A percentile compares a stretch with the other conserved stretches of the same genome.
These are phyloP conservation scores for Euphrasia arctica DNA, from an alignment of 305 asterid species.

Conservation along the genomic window DNA sequence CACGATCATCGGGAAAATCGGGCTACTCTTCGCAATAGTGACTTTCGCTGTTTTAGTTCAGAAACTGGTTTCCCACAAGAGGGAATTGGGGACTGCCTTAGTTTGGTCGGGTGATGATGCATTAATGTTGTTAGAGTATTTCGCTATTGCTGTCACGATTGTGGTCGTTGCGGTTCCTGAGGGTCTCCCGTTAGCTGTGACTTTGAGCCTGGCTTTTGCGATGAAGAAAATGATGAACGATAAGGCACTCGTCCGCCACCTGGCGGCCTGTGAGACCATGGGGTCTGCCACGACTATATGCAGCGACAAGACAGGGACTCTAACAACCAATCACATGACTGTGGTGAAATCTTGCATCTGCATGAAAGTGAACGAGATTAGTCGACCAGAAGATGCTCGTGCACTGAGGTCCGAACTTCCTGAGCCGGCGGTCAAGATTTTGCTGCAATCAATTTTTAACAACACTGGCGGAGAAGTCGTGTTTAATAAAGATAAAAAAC, in stretches of 20 bases:
- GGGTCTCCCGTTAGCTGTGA: constrained; percentile 83
- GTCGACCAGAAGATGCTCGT: not conserved
- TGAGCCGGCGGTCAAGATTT: constrained; percentile 34
- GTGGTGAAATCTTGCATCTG: constrained; percentile 79
- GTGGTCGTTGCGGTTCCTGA: constrained; percentile 93
- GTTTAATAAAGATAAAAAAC: constrained; percentile 45
- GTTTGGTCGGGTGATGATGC: constrained; percentile 78
- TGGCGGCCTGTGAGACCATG: constrained; percentile 93
- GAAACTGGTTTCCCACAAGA: constrained; percentile 50
- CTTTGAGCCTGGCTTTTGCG: constrained; percentile 80
- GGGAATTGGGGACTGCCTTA: constrained; percentile 40
- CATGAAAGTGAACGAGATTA: constrained; percentile 50
- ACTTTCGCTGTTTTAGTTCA: constrained; percentile 75
- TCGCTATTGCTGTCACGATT: constrained; percentile 80
- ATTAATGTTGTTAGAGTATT: constrained; percentile 62
- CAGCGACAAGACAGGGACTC: constrained; percentile 80
- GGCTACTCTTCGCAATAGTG: constrained; percentile 68
- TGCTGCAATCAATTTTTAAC: constrained; percentile 67
- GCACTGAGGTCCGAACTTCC: constrained; percentile 33
- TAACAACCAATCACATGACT: constrained; percentile 84
- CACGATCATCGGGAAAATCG: constrained; percentile 79
- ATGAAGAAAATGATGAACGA: constrained; percentile 95
- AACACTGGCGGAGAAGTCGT: constrained; percentile 87
- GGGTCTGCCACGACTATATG: constrained; percentile 87
- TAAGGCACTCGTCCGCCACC: constrained; percentile 79